Base-by-base conservation (phyloP, 2,329 filamentous ascomycete genomes). In the Verticillium albo-atrum region DNA sequence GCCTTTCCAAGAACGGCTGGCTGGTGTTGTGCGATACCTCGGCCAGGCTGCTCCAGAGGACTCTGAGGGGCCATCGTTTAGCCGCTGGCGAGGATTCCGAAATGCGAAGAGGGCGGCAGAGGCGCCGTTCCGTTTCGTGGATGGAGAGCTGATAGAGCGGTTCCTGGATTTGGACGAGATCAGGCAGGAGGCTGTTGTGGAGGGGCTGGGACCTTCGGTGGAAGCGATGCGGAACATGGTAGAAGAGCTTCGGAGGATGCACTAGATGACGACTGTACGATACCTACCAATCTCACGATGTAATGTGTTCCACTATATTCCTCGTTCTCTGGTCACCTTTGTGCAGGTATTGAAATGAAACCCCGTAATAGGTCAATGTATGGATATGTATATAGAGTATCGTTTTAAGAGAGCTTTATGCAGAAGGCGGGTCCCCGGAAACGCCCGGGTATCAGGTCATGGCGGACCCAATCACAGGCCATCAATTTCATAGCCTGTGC, bases 121-220 rank as follows among this genome's bases (percentile, higher is more conserved):
- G 0, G 91, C 89, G 42, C 94, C 95, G 0, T 90, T 86, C 68
- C 83, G 94, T 1, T 98, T 98, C 68, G 85, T 99, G 14, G 95
- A 99, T 68, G 95, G 94, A 0, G 94, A 97, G 71, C 79, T 98
- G 67, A 81, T 99, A 14, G 94, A 98, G 75, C 76, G 85, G 56
- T 97, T 97, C 70, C 73, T 98, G 65, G 88, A 92, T 63, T 77
- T 90, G 63, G 79, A 83, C 53, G 85, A 88, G 58, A 77, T 78
- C 37, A 75, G 75, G 47, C 86, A 88, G 73, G 77, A 75, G 65
- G 71, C 75, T 58, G 77, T 83, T 55, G 86, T 77, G 60, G 71
- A 79, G 71, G 86, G 78, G 55, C 80, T 82, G 64, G 89, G 78
- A 58, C 87, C 77, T 63, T 84, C 78, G 78, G 73, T 91, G 63